A percentile compares a stretch with the other conserved stretches of the same genome.
Conservation (phyloP, 2,329 filamentous ascomycete genomes). For the Amphichorda felina region DNA sequence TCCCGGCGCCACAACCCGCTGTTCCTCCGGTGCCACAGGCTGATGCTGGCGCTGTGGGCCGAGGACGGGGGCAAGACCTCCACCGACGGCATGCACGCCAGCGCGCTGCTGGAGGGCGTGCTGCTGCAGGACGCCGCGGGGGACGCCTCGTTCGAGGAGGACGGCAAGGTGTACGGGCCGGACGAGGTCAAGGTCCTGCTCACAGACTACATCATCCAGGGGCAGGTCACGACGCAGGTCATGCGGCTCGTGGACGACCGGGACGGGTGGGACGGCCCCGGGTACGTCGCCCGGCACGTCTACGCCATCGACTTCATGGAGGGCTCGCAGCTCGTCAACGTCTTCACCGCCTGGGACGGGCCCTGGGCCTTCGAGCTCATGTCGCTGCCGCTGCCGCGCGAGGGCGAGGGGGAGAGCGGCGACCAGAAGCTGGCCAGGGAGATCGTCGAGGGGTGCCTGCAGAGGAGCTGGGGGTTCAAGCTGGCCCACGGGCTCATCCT, state of each 20-base stretch:
- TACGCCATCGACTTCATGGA: constrained; percentile 37
- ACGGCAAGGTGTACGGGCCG: constrained; percentile 15
- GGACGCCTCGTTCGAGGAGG: constrained; percentile 8
- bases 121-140: constrained; percentile 19
- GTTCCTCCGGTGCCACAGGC: constrained; percentile 31
- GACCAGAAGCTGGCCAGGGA: constrained; percentile 34
- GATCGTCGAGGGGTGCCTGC: constrained; percentile 38
- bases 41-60: constrained; percentile 40
- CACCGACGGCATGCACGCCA: constrained; percentile 37
- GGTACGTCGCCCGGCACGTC: constrained; percentile 34
- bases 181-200: constrained; percentile 29
- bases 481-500: constrained; percentile 41
- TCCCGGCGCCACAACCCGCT: constrained; percentile 26
- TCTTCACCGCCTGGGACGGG: constrained; percentile 38
- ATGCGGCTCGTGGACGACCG: constrained; percentile 38
- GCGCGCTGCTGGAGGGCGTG: constrained; percentile 31
- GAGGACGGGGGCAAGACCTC: constrained; percentile 25
- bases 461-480: constrained; percentile 40
- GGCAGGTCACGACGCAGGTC: constrained; percentile 37
- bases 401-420: constrained; percentile 16
- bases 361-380: constrained; percentile 35
- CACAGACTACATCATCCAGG: constrained; percentile 46
- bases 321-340: constrained; percentile 39
- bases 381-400: constrained; percentile 18
- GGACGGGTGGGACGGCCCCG: constrained; percentile 40